phyloP scores from a whole-genome alignment of 352 stramenopile species.

The Pythium rhizo-oryzae region DNA sequence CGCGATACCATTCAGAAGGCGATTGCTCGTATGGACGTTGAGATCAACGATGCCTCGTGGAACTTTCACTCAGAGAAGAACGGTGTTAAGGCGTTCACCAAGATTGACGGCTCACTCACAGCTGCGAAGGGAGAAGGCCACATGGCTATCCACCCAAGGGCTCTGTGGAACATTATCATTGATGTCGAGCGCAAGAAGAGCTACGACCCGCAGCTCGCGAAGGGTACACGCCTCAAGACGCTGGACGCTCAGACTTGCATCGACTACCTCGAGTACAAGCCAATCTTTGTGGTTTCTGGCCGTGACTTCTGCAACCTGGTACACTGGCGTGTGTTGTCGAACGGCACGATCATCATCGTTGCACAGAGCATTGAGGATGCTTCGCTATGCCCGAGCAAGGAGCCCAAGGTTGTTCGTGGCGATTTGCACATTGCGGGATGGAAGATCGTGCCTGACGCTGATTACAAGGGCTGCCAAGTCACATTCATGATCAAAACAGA shows the following conservation, averaged over 20 bases:
- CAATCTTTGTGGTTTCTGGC: conserved; percentile 71
- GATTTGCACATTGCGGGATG: conserved; percentile 68
- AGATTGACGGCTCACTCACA: conserved; percentile 66
- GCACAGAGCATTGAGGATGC: conserved; percentile 67
- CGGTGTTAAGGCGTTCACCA: conserved; percentile 68
- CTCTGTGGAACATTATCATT: conserved; percentile 57
- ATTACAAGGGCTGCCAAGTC: conserved; percentile 60
- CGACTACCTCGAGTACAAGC: conserved; percentile 82
- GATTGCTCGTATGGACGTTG: conserved; percentile 54
- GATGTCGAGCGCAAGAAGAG: conserved; percentile 50
- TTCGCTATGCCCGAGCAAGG: conserved; percentile 56
- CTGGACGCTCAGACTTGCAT: conserved; percentile 67
- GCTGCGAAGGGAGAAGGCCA: conserved; percentile 57
- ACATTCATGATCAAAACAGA: conserved; percentile 77
- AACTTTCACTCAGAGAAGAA: conserved; percentile 73
- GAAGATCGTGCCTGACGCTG: conserved; percentile 64
- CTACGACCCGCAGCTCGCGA: conserved; percentile 60
- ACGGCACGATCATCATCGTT: conserved; percentile 71
- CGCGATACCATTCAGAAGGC: conserved; percentile 60
- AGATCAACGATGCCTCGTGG: conserved; percentile 60
- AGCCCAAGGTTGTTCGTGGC: conserved; percentile 68
- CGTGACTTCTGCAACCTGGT: conserved; percentile 74
- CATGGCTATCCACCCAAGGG: conserved; percentile 52
- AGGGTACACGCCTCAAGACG: conserved; percentile 39
- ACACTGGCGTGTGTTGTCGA: conserved; percentile 67